Percentiles rank a stretch among this genome's conserved stretches.
Evolutionary conservation across 371 early-diverging fungal genomes (phyloP).

Genomic region (Syncephalastrum contaminatum): DNA sequence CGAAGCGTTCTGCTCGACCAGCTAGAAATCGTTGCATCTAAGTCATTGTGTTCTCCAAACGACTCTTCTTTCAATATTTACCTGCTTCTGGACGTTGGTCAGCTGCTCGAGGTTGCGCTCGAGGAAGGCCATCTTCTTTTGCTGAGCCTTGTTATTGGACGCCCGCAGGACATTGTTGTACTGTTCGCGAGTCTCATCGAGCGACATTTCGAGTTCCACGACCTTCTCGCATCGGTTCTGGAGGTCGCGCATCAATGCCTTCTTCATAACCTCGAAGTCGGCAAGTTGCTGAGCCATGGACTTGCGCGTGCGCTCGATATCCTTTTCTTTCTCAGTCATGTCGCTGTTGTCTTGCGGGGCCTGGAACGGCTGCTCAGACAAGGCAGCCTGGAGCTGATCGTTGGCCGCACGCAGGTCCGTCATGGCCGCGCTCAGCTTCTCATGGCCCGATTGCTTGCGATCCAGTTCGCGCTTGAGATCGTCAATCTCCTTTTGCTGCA

Average conservation of each 20-base stretch:
- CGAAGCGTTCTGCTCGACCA: slow-evolving; percentile 89
- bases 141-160: slow-evolving; percentile 79
- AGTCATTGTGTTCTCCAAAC: neutral
- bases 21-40: slow-evolving; percentile 28
- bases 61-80: slow-evolving; percentile 12
- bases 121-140: slow-evolving; percentile 91
- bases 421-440: slow-evolving; percentile 56
- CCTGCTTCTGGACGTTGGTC: slow-evolving; percentile 87
- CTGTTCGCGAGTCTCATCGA: slow-evolving; percentile 92
- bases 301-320: slow-evolving; percentile 84
- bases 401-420: slow-evolving; percentile 64
- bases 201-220: slow-evolving; percentile 89
- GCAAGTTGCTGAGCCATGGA: slow-evolving; percentile 85
- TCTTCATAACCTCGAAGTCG: slow-evolving; percentile 96
- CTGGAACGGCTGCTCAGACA: slow-evolving; percentile 31
- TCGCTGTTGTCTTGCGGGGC: slow-evolving; percentile 12
- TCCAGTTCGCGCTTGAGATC: slow-evolving; percentile 63
- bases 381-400: slow-evolving; percentile 62
- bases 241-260: slow-evolving; percentile 92
- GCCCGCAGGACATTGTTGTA: slow-evolving; percentile 80
- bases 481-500: slow-evolving; percentile 79
- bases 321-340: slow-evolving; percentile 73
- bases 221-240: slow-evolving; percentile 93
- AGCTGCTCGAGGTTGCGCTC: slow-evolving; percentile 95
- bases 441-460: slow-evolving; percentile 71